Conservation (phyloP, 2,329 filamentous ascomycete species). For the Claviceps digitariae region DNA sequence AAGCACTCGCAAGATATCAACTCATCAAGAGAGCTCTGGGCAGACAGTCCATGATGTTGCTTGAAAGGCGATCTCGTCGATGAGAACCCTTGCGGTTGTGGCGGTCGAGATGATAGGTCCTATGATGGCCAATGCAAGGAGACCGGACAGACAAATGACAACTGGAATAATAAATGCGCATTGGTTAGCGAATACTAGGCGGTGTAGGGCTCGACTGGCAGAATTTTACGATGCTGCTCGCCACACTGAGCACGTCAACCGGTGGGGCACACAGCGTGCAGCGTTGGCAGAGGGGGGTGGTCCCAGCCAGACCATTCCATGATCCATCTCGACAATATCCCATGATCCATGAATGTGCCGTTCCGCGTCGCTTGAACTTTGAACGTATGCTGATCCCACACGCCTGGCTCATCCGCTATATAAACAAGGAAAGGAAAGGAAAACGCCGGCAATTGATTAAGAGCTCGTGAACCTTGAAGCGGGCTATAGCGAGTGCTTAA, state of each 20-base stretch:
- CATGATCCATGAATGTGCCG: no score
- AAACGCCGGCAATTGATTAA: not conserved
- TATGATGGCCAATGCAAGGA: not conserved
- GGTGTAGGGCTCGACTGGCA: constrained; percentile 16
- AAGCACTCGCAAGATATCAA: not conserved
- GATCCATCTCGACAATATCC: no score
- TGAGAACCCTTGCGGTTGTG: not conserved
- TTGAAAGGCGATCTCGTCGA: not conserved
- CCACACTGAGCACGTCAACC: not conserved
- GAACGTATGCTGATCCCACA: no score
- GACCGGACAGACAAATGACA: not conserved
- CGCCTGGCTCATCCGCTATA: no score
- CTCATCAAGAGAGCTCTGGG: not conserved
- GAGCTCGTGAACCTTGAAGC: not conserved
- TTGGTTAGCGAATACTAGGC: constrained; percentile 13
- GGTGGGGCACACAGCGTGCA: not conserved
- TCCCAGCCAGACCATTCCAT: no score
- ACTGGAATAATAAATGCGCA: not conserved
- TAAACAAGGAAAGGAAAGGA: not conserved
- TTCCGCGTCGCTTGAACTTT: no score
- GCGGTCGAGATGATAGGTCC: not conserved
- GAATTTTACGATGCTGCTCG: constrained; percentile 2
- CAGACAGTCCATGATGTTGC: not conserved
- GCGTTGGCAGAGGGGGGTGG: no score
- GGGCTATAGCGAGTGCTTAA: not conserved